These are phyloP conservation scores for Phialophora macrospora DNA, from an alignment of 2,329 filamentous ascomycete species.

Conservation along the genomic window DNA sequence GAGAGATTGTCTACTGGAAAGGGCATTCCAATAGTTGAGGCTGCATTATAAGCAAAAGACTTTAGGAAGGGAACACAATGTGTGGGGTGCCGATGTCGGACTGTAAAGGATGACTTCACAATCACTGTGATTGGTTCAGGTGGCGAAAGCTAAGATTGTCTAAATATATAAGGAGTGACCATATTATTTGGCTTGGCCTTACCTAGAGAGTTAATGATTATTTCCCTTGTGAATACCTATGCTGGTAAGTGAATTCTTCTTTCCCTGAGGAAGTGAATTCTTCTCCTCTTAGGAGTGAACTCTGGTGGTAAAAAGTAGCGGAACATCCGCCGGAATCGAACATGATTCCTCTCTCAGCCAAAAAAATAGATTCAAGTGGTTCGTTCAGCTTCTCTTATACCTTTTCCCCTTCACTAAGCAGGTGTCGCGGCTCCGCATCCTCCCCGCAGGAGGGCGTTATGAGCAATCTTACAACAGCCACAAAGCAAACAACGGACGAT, in stretches of 20 bases:
- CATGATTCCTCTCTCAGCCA: neutral
- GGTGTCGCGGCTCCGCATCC: neutral
- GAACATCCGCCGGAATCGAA: neutral
- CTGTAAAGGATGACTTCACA: slow-evolving; percentile 28
- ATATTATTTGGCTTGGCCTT: too few species aligned
- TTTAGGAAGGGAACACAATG: neutral
- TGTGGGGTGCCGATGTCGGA: slow-evolving; percentile 31
- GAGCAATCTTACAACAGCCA: slow-evolving; percentile 2
- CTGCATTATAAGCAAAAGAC: slow-evolving; percentile 28
- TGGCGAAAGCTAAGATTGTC: neutral
- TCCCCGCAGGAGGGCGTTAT: slow-evolving; percentile 1
- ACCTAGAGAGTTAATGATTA: too few species aligned
- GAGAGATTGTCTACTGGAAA: neutral
- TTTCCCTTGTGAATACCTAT: too few species aligned
- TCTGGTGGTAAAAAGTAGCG: too few species aligned
- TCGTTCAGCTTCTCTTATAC: neutral
- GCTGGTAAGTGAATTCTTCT: too few species aligned
- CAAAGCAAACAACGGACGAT: neutral
- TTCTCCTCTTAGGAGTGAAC: too few species aligned
- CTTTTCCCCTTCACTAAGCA: neutral
- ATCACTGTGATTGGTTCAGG: slow-evolving; percentile 21
- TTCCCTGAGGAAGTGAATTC: too few species aligned
- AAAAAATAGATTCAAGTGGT: neutral
- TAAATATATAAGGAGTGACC: too few species aligned
- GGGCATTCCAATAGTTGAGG: slow-evolving; percentile 22